These are phyloP conservation scores for Pyrenula aspistea DNA, from an alignment of 495 filamentous ascomycete genomes.

Conservation along the genomic window DNA sequence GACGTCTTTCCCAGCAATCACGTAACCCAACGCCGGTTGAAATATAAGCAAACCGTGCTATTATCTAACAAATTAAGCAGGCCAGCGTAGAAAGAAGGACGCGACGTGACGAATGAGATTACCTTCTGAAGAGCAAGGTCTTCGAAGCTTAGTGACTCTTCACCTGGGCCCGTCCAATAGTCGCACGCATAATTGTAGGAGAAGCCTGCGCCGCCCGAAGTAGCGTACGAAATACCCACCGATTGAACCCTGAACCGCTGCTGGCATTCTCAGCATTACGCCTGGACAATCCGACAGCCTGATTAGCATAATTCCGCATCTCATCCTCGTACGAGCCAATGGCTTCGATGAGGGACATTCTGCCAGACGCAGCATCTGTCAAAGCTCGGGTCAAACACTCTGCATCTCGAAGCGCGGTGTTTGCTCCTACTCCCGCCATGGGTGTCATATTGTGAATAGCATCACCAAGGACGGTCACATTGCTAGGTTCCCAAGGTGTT, in stretches of 20 bases:
- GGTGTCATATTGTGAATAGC: constrained; percentile 51
- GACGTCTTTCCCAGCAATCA: background rate
- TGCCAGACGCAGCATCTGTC: constrained; percentile 10
- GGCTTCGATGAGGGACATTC: background rate
- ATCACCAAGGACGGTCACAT: constrained; percentile 48
- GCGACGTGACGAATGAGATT: background rate
- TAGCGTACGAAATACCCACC: background rate
- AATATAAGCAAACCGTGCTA: background rate
- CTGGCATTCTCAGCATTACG: background rate
- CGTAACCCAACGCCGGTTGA: background rate
- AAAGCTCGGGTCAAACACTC: constrained; percentile 16
- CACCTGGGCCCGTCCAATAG: background rate
- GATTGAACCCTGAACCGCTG: background rate
- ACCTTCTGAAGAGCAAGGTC: background rate
- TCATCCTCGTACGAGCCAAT: background rate
- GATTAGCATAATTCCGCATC: background rate
- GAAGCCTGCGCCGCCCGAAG: background rate
- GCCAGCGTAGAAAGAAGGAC: background rate
- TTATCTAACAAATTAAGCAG: background rate
- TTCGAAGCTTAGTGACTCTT: background rate
- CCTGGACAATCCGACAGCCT: background rate
- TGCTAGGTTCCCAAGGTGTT: constrained; percentile 1
- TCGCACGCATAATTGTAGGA: background rate
- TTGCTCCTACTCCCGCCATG: constrained; percentile 45
- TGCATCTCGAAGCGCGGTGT: constrained; percentile 38